Conservation (phyloP, 2,329 filamentous ascomycete genomes). For the Colletotrichum camelliae region DNA sequence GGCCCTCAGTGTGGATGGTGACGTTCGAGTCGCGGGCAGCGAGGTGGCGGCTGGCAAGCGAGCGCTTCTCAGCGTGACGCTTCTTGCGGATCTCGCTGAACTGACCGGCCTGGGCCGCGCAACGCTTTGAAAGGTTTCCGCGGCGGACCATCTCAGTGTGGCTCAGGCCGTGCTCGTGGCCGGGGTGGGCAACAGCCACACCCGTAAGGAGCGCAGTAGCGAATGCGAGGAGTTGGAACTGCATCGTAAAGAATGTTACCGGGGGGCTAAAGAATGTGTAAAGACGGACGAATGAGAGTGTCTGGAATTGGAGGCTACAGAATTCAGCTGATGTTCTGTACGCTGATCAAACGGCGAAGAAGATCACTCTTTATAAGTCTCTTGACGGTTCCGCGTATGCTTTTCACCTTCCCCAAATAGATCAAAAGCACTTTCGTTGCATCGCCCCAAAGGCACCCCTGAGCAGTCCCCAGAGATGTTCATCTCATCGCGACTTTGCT, state of each 20-base stretch:
- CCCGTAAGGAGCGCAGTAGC: neutral
- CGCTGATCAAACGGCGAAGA: neutral
- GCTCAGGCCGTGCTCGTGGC: conserved; percentile 42
- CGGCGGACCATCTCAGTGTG: conserved; percentile 9
- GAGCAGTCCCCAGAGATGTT: neutral
- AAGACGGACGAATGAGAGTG: neutral
- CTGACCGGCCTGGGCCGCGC: neutral
- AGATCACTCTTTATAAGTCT: conserved; percentile 2
- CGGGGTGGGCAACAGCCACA: conserved; percentile 45
- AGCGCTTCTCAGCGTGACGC: conserved; percentile 13
- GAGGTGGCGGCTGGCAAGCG: conserved; percentile 1
- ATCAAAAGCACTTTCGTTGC: neutral
- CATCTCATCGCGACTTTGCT: conserved; percentile 1
- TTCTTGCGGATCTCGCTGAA: conserved; percentile 4
- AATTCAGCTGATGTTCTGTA: neutral
- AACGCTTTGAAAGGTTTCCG: conserved; percentile 4
- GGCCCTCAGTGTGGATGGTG: conserved; percentile 9
- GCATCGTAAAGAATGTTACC: conserved; percentile 2
- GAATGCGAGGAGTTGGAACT: neutral
- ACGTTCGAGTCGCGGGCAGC: neutral
- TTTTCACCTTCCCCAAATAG: neutral
- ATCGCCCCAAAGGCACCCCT: neutral
- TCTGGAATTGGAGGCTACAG: neutral
- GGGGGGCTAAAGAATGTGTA: neutral
- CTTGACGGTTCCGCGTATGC: neutral